phyloP scores from a whole-genome alignment of 768 basidiomycete species.

The Sistotremastrum niveocremeum region DNA sequence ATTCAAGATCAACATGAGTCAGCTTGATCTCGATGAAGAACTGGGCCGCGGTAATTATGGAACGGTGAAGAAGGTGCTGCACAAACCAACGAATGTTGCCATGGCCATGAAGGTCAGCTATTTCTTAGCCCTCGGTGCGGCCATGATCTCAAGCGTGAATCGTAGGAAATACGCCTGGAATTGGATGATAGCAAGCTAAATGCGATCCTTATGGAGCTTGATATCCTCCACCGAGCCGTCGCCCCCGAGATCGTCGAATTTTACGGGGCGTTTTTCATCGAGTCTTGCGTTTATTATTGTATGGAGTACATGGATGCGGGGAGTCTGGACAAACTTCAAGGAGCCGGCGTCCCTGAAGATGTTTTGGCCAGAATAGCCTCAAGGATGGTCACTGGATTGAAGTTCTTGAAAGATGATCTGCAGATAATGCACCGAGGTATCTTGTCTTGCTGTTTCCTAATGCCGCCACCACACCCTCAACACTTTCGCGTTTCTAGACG shows the following conservation, averaged over 20 bases:
- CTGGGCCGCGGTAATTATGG: slow-evolving; percentile 96
- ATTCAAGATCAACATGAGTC: slow-evolving; percentile 89
- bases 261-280: slow-evolving; percentile 98
- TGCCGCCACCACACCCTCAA: not conserved
- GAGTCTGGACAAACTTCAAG: slow-evolving; percentile 72
- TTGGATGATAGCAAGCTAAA: slow-evolving; percentile 88
- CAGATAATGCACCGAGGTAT: slow-evolving; percentile 69
- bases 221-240: slow-evolving; percentile 88
- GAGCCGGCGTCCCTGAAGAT: slow-evolving; percentile 52
- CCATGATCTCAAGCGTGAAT: not conserved
- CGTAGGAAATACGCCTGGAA: slow-evolving; percentile 92
- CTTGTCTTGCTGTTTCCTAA: slow-evolving; percentile 8
- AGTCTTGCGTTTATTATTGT: slow-evolving; percentile 99
- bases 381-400: slow-evolving; percentile 77
- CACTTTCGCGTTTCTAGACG: slow-evolving; percentile 33
- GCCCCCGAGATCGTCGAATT: slow-evolving; percentile 94
- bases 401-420: slow-evolving; percentile 89
- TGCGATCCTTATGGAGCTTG: slow-evolving; percentile 97
- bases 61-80: slow-evolving; percentile 90
- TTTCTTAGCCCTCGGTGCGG: not conserved
- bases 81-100: slow-evolving; percentile 84
- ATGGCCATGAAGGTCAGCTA: slow-evolving; percentile 95
- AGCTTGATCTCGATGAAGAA: slow-evolving; percentile 84
- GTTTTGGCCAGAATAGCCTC: slow-evolving; percentile 73
- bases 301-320: slow-evolving; percentile 99